These are phyloP conservation scores for Hypoxylon crocopeplum DNA, from an alignment of 495 filamentous ascomycete species.

Conservation along the genomic window DNA sequence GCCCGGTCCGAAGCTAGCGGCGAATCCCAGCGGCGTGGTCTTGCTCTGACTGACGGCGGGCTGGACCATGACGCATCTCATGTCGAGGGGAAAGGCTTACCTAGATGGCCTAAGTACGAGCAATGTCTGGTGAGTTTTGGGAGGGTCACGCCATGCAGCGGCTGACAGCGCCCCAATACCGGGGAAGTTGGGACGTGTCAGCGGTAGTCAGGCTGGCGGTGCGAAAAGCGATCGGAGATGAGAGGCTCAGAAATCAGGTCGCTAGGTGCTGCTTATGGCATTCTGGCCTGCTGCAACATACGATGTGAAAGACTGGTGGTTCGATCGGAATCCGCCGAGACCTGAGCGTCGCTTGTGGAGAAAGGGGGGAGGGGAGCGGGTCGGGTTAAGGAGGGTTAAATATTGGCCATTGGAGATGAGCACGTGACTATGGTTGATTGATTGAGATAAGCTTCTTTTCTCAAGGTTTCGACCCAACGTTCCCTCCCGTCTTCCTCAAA, in stretches of 20 bases:
- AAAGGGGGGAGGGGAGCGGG: too few species aligned
- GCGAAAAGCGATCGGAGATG: conserved; percentile 40
- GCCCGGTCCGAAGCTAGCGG: conserved; percentile 15
- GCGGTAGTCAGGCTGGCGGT: neutral
- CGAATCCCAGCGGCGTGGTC: conserved; percentile 25
- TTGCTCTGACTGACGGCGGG: conserved; percentile 3
- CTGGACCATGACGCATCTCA: conserved; percentile 17
- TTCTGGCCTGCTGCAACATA: conserved; percentile 33
- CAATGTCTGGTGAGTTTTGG: conserved; percentile 19
- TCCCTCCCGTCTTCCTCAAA: too few species aligned
- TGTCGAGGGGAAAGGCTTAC: conserved; percentile 7
- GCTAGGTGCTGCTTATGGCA: conserved; percentile 1
- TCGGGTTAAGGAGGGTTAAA: too few species aligned
- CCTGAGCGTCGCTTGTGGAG: too few species aligned
- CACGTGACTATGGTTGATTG: too few species aligned
- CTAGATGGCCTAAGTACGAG: neutral
- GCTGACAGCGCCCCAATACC: neutral
- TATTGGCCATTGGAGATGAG: too few species aligned
- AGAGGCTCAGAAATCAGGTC: conserved; percentile 8
- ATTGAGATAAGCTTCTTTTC: too few species aligned
- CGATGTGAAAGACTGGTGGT: conserved; percentile 21
- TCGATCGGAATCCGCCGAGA: conserved; percentile 30
- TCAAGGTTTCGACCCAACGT: too few species aligned
- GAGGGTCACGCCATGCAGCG: conserved; percentile 30
- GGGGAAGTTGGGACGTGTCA: neutral